Evolutionary conservation across 305 asterid species (phyloP).

Genomic region (Plantago rigida): DNA sequence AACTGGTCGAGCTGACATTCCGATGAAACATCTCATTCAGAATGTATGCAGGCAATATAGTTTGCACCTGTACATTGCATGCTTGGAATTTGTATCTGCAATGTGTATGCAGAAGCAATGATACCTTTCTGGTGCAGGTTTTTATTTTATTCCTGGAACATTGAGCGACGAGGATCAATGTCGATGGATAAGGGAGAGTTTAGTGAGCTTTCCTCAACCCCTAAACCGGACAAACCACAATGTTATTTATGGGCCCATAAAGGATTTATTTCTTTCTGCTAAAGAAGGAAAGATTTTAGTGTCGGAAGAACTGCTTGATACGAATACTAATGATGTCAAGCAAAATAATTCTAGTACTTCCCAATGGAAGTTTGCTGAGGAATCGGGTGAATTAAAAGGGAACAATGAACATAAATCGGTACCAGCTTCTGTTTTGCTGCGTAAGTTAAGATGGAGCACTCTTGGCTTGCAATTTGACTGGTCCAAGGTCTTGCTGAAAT

Average conservation of each 20-base stretch:
- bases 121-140: constrained; percentile 43
- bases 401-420: constrained; percentile 45
- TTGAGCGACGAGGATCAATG: constrained; percentile 66
- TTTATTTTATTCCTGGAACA: constrained; percentile 82
- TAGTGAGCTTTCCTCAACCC: constrained; percentile 74
- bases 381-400: constrained; percentile 30
- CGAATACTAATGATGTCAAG: constrained; percentile 24
- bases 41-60: too few species aligned
- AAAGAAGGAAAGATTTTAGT: constrained; percentile 47
- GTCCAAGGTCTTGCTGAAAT: constrained; percentile 80
- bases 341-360: constrained; percentile 23
- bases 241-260: constrained; percentile 68
- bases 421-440: constrained; percentile 78
- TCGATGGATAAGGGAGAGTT: constrained; percentile 76
- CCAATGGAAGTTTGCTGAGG: constrained; percentile 40
- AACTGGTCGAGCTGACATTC: too few species aligned
- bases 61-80: too few species aligned
- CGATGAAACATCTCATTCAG: too few species aligned
- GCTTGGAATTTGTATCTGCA: neutral
- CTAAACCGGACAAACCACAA: constrained; percentile 87
- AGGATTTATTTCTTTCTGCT: constrained; percentile 64
- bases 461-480: constrained; percentile 99
- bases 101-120: constrained; percentile 4
- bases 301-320: constrained; percentile 23
- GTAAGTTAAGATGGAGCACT: constrained; percentile 98